phyloP scores from a whole-genome alignment of 2,329 filamentous ascomycete species.

The Endothia cerciana region DNA sequence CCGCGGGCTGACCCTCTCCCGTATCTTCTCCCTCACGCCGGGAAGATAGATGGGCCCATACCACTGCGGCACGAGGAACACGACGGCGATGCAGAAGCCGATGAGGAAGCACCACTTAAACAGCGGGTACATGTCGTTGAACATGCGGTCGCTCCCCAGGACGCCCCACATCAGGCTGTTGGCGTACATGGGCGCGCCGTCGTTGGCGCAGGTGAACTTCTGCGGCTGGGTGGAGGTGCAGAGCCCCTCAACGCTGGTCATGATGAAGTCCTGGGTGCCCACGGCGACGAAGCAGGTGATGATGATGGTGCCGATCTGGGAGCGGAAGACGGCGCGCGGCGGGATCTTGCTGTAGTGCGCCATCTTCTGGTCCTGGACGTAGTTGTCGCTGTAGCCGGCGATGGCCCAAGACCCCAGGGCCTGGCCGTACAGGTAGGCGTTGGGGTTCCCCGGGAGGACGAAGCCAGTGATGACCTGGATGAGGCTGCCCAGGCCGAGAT shows the following conservation, averaged over 20 bases:
- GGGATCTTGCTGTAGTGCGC: no score
- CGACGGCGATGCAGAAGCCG: conserved; percentile 41
- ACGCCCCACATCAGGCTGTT: conserved; percentile 43
- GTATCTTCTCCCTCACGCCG: conserved; percentile 39
- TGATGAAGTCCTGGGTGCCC: conserved; percentile 47
- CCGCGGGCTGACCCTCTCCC: conserved; percentile 35
- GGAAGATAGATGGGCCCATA: conserved; percentile 43
- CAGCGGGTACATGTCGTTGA: conserved; percentile 46
- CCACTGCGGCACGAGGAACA: conserved; percentile 42
- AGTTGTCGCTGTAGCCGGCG: no score
- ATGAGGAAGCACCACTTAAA: conserved; percentile 51
- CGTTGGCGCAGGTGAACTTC: conserved; percentile 31
- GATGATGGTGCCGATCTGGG: conserved; percentile 50
- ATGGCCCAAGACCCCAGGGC: no score
- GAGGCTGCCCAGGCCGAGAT: no score
- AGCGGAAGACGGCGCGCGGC: conserved; percentile 45
- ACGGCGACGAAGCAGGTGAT: conserved; percentile 46
- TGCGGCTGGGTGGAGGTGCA: conserved; percentile 37
- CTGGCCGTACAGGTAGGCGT: no score
- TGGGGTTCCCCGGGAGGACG: no score
- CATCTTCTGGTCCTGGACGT: no score
- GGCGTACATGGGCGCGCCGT: conserved; percentile 38
- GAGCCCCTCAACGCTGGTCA: conserved; percentile 42
- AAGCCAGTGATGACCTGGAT: no score
- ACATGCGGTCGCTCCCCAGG: conserved; percentile 43